Evolutionary conservation across 148 eudicot species (phyloP), one percentile per base, ranked within the genome.

Genomic region (Arctostaphylos glauca): DNA sequence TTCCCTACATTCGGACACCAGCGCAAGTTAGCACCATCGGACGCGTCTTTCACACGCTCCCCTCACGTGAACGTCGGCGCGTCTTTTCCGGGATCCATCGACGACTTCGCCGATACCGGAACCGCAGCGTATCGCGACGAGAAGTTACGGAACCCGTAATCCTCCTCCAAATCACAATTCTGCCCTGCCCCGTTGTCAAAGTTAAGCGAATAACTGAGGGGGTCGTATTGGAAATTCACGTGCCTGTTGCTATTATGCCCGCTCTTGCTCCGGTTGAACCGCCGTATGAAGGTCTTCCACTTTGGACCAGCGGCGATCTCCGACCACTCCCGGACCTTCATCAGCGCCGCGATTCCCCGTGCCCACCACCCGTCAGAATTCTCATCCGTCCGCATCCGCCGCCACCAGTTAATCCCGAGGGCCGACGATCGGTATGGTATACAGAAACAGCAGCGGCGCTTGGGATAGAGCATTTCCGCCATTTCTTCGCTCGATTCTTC

Each of bases 231-330:
- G 79, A 89, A 92, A 59, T 89, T 91, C 54, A 52, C 84, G 9
- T 85, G 47, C 76, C 58, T 86, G 2, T 43, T 15, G 2, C 77
- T 67, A 12, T 77, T 67, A 12, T 77, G 66, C 5, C 82, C 82
- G 64, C 79, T 83, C 67, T 75, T 81, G 43, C n/a, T 83, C 53
- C 86, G 83, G 25, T 89, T 92, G 70, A 94, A 92, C 46, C 95
- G 88, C 2, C 98, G 89, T 7, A 94, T 93, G 81, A 93, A 94
- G 2, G 95, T 94, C 89, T 94, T 94, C 98, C 98, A 94, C 46
- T 88, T 85, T 0, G 97, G 98, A 0, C 97, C 95, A 19, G 94
- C 97, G 4, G 89, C 86, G 60, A 93, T 84, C 90, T 94, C 97
- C 54, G 98, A 94, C 98, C 97, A 94, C 84, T 92, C 94, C 3